These are phyloP conservation scores for Orychophragmus violaceus DNA, from an alignment of 345 rosid genomes.

Conservation along the genomic window DNA sequence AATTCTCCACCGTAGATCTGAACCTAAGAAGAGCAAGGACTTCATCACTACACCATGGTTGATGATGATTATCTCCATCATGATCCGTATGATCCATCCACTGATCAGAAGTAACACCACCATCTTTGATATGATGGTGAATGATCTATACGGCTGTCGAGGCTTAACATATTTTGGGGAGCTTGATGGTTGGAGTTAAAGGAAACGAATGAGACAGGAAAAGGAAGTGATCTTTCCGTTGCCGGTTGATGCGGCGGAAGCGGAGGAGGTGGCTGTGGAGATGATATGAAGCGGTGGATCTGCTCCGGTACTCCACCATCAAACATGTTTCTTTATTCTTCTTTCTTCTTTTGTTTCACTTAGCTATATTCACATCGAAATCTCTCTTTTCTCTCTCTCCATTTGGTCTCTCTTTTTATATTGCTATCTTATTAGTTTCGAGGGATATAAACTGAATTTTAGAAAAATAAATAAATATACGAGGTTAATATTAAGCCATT, in stretches of 20 bases:
- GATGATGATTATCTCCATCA: slow-evolving; percentile 24
- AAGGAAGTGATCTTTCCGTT: slow-evolving; percentile 33
- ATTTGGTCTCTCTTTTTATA: slow-evolving; percentile 24
- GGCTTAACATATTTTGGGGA: slow-evolving; percentile 4
- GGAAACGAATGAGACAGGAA: slow-evolving; percentile 39
- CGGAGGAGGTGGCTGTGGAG: slow-evolving; percentile 33
- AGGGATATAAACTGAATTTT: not conserved
- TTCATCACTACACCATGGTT: slow-evolving; percentile 76
- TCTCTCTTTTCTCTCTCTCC: slow-evolving; percentile 15
- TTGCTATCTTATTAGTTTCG: slow-evolving; percentile 13
- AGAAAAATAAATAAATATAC: not conserved
- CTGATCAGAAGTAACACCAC: slow-evolving; percentile 26
- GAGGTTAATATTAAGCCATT: not conserved
- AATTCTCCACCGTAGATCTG: slow-evolving; percentile 79
- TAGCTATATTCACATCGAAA: slow-evolving; percentile 11
- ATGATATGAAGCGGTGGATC: slow-evolving; percentile 69
- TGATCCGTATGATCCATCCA: slow-evolving; percentile 36
- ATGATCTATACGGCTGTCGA: slow-evolving; percentile 25
- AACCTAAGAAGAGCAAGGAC: slow-evolving; percentile 70
- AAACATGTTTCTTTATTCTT: slow-evolving; percentile 50
- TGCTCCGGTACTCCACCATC: slow-evolving; percentile 85
- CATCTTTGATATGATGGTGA: slow-evolving; percentile 28
- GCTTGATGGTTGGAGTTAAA: slow-evolving; percentile 41
- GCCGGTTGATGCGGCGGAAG: slow-evolving; percentile 30
- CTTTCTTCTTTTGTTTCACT: slow-evolving; percentile 5